Evolutionary conservation across 257 asterid species (phyloP).

Genomic region (Gentiana straminea): DNA sequence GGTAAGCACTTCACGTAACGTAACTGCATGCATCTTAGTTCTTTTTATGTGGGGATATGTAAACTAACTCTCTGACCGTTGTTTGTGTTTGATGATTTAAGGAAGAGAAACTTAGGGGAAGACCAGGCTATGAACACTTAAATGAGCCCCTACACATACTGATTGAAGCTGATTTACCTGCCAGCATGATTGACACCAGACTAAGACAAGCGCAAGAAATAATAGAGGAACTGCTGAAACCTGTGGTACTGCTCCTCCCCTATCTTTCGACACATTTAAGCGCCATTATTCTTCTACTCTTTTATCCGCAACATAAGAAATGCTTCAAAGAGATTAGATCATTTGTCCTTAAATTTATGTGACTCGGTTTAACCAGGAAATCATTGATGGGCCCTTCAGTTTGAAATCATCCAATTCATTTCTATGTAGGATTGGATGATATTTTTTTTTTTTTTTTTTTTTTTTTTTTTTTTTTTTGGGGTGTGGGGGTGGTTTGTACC

Average conservation of each 20-base stretch:
- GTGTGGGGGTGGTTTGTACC: too few relatives aligned
- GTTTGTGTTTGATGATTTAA: slow-evolving; percentile 20
- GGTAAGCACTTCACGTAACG: slow-evolving; percentile 26
- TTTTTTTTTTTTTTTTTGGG: too few relatives aligned
- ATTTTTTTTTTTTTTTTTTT: too few relatives aligned
- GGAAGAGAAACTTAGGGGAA: slow-evolving; percentile 81
- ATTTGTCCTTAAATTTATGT: too few relatives aligned
- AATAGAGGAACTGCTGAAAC: slow-evolving; percentile 79
- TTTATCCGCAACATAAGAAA: too few relatives aligned
- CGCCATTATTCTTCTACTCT: too few relatives aligned
- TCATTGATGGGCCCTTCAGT: too few relatives aligned
- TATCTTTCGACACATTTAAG: too few relatives aligned
- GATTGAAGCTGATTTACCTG: slow-evolving; percentile 88
- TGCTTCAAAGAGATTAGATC: too few relatives aligned
- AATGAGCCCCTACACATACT: slow-evolving; percentile 77
- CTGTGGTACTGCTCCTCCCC: slow-evolving; percentile 41
- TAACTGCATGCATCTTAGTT: background rate
- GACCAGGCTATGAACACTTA: slow-evolving; percentile 91
- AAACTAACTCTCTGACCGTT: background rate
- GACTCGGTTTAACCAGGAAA: too few relatives aligned
- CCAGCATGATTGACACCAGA: slow-evolving; percentile 54
- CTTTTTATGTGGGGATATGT: background rate
- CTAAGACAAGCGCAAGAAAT: slow-evolving; percentile 82
- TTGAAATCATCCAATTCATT: too few relatives aligned
- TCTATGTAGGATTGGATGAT: too few relatives aligned